Base-by-base conservation (phyloP, 257 asterid genomes). In the Fraxinus cuspidata region DNA sequence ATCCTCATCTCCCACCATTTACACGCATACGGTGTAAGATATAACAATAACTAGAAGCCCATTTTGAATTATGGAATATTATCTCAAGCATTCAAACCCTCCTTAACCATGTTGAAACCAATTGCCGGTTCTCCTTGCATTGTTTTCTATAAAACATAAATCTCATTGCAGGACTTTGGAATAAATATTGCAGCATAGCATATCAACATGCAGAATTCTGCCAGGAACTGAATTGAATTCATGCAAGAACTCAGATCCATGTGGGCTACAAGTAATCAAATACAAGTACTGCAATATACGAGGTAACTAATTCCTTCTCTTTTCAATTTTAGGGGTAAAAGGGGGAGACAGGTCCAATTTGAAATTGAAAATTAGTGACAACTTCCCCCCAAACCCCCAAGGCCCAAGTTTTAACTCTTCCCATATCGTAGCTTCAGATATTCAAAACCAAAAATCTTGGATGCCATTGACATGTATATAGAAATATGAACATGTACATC, bases 71-170 rank as follows among this genome's bases (percentile, higher is more conserved):
- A 32, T 2, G 69, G 35, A 63, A 23, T 25, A 23, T 11, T 63
- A 63, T 25, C 69, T 27, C 21, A 7, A 27, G 66, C 51, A 42
- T 13, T 42, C 51, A 12, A 42, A 42, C 51, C 12, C 51, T 42
- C 12, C 35, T 11, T 40, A 13, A 58, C 66, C 66, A n/a, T 58
- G 35, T 8, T 58, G 66, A 58, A 58, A 58, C 66, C 12, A 58
- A 58, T 7, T 19, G 66, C 16, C 5, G 35, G 35, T n/a, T 58
- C 66, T 58, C 66, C 66, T 58, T 58, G 66, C 66, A 58, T 21
- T 58, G 66, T 58, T 58, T 56, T 58, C 29, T 58, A 58, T 58
- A n/a, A 58, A 58, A 58, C 25, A n/a, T n/a, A n/a, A n/a, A n/a
- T n/a, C 65, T 56, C 27, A 2, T n/a, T 56, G 65, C 65, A 18